Evolutionary conservation across 1,284 basidiomycete species (phyloP), one percentile per base, ranked within the genome.

Genomic region (Cutaneotrichosporon cavernicola): DNA sequence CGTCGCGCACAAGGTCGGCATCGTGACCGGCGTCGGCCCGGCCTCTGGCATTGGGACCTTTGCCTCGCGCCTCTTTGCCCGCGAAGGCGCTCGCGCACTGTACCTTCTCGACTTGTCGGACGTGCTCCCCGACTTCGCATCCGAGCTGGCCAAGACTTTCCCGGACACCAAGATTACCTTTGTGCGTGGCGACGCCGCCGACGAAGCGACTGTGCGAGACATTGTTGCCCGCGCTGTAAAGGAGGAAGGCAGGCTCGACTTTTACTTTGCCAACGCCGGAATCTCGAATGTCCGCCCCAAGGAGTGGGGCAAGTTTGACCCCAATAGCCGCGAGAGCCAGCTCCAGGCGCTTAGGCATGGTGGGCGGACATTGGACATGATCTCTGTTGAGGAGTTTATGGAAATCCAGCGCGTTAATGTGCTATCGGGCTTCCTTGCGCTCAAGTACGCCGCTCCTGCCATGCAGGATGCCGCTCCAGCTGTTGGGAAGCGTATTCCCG

Each of bases 261-360:
- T 96, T 69, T 97, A 95, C 84, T 97, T 93, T 76, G 94, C 94
- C 47, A 97, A 97, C 74, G 92, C 91, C 71, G 70, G 86, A 71
- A 22, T 70, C 43, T 47, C 58, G 50, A 58, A 62, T 50, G 62
- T 71, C 60, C 47, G 60, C 47, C 61, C 61, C 8, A 58, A 60
- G 36, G 59, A 63, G 40, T 59, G 50, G 50, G 58, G 51, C 59
- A 61, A 46, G 58, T 59, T 59, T 49, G 58, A 59, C 32, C 36
- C 36, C 11, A 40, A 26, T 26, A 11, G 26, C 36, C 47, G 51
- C 9, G 53, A 40, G 31, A 21, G 31, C n/a, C 60, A 56, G 22
- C 16, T 32, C 18, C 52, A 46, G 36, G 36, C 34, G 38, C 49
- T 61, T 30, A 13, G 13, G 22, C 49, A 38, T 38, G 30, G 32